Conservation (phyloP, 345 rosid species). For the Hibiscus mutabilis region DNA sequence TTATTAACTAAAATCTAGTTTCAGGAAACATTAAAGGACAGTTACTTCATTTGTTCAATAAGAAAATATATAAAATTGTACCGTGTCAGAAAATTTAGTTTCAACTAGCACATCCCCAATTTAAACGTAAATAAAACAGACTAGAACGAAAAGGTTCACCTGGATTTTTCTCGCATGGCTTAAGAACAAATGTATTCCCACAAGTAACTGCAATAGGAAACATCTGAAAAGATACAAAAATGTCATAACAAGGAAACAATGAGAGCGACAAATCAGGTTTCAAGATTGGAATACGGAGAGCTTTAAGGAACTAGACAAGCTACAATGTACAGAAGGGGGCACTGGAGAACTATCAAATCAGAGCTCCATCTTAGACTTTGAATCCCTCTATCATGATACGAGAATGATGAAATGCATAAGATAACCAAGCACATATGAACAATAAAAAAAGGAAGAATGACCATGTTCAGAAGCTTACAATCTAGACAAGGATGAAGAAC, state of each 20-base stretch:
- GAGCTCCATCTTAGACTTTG: not conserved
- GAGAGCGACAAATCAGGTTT: not conserved
- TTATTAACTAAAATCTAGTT: not conserved
- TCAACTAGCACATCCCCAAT: not conserved
- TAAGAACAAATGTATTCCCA: conserved; percentile 41
- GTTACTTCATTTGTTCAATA: not conserved
- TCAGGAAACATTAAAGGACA: not conserved
- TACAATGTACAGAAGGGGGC: not conserved
- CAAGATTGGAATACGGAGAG: not conserved
- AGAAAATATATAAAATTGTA: not conserved
- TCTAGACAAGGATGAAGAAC: not conserved
- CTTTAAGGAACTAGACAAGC: conserved; percentile 4
- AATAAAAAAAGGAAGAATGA: not conserved
- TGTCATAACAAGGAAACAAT: no score
- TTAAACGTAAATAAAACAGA: not conserved
- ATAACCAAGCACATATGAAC: not conserved
- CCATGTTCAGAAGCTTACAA: not conserved
- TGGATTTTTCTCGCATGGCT: conserved; percentile 37
- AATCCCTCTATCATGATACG: not conserved
- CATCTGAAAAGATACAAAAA: conserved; percentile 36
- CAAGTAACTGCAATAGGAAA: conserved; percentile 37
- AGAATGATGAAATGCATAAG: not conserved
- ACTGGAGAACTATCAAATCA: not conserved
- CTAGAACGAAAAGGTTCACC: conserved; percentile 19
- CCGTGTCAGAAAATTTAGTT: not conserved